Base-by-base conservation (phyloP, 257 asterid species). In the Solanum chaucha region DNA sequence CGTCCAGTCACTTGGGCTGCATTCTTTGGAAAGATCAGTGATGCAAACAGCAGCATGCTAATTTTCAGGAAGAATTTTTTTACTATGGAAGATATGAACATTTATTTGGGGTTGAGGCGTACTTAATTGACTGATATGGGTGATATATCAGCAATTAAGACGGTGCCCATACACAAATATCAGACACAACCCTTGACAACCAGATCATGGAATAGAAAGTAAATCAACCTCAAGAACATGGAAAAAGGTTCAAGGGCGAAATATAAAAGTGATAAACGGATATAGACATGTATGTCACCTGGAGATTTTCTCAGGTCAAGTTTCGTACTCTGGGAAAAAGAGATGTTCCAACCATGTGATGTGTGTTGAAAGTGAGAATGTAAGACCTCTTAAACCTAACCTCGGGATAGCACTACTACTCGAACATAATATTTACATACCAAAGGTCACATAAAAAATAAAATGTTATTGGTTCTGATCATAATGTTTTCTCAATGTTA, bases 1-100 rank as follows among this genome's bases (percentile, higher is more conserved):
- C 28, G 93, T 93, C 98, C 99, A 97, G 88, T 97, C 98, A 86
- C 93, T 89, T 65, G 98, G 98, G 94, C 99, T 97, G 95, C 91
- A 93, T 74, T 32, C 86, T 65, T 73, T 19, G 87, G 90, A 88
- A 88, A 88, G 77, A 41, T 87, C 80, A 89, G 88, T 86, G 68
- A 90, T 84, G 85, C 86, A 58, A 48, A 48, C 68, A 81, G n/a
- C 65, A 81, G 44, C 44, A 48, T 81, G 30, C 11, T 48, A 48
- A 81, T 81, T 30, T 81, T 48, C 41, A 28, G 19, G 58, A 61
- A 14, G 12, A 51, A 24, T 8, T 28, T n/a, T 46, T 40, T 24
- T 36, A 84, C 35, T 20, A 87, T 36, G 48, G 44, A 67, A 58
- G 72, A 13, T 26, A 74, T 83, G 26, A 70, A 32, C 71, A 86